Conservation (phyloP, 768 basidiomycete genomes). For the Galerina marginata region DNA sequence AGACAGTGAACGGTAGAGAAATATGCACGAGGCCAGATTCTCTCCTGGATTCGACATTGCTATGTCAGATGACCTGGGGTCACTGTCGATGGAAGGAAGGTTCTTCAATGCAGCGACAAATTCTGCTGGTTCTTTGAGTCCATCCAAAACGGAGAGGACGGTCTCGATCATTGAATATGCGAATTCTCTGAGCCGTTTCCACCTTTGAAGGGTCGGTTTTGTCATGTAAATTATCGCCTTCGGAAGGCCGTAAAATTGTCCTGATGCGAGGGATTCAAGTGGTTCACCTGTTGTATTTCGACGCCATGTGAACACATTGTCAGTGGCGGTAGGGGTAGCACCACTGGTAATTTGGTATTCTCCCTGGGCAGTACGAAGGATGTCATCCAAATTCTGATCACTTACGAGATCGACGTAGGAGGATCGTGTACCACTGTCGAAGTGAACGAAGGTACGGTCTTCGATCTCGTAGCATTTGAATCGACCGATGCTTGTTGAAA, state of each 20-base stretch:
- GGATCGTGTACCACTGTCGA: constrained; percentile 12
- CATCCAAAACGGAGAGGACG: constrained; percentile 6
- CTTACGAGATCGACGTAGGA: constrained; percentile 10
- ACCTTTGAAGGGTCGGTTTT: constrained; percentile 6
- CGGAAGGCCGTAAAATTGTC: constrained; percentile 13
- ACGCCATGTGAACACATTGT: constrained; percentile 6
- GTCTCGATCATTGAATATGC: constrained; percentile 5
- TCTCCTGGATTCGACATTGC: constrained; percentile 7
- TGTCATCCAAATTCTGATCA: constrained; percentile 15
- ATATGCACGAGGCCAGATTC: constrained; percentile 12
- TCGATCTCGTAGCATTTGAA: constrained; percentile 17
- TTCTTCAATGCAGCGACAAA: constrained; percentile 9
- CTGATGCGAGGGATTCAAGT: constrained; percentile 5
- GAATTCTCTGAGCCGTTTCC: constrained; percentile 11
- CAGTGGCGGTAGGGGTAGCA: neutral
- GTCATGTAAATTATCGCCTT: constrained; percentile 15
- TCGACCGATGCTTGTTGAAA: constrained; percentile 13
- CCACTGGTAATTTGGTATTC: neutral
- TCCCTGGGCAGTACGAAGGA: constrained; percentile 7
- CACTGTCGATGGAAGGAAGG: neutral
- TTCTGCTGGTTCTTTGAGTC: constrained; percentile 10
- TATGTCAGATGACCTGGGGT: neutral
- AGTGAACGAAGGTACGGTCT: constrained; percentile 18
- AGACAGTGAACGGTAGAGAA: constrained; percentile 2
- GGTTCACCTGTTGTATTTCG: neutral